Percentiles rank a stretch among this genome's conserved stretches.
Conservation (phyloP, 257 asterid species). For the Hygrophila difformis region DNA sequence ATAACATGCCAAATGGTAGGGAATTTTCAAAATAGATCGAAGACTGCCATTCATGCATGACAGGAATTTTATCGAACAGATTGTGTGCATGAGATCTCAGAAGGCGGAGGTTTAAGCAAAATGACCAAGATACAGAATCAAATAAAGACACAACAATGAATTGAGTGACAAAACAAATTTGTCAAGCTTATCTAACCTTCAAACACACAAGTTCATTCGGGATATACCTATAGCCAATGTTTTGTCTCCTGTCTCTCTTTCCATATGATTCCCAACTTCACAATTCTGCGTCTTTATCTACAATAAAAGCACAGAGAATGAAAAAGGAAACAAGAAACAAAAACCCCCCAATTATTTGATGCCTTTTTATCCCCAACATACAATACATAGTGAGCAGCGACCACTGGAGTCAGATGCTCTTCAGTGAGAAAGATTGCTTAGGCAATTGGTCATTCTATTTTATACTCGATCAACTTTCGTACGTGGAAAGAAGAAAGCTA, state of each 20-base stretch:
- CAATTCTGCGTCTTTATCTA: no score
- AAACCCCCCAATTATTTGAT: constrained; percentile 8
- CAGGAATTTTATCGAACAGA: constrained; percentile 25
- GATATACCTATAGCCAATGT: no score
- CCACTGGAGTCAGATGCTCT: constrained; percentile 16
- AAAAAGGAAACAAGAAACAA: neutral
- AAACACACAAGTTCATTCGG: no score
- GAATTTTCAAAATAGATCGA: constrained; percentile 12
- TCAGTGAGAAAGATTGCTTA: constrained; percentile 24
- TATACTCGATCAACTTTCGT: neutral
- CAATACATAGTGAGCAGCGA: constrained; percentile 12
- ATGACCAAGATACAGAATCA: no score
- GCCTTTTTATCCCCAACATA: constrained; percentile 18
- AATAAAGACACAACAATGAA: no score
- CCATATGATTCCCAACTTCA: no score
- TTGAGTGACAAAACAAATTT: no score
- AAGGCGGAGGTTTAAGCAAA: no score
- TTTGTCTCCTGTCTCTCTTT: no score
- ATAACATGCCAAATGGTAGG: constrained; percentile 3
- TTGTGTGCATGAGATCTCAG: neutral
- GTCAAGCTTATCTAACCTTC: no score
- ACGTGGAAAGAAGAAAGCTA: constrained; percentile 7
- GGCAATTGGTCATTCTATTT: constrained; percentile 20
- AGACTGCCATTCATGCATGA: constrained; percentile 18
- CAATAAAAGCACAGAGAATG: constrained; percentile 20